Evolutionary conservation across 1,284 basidiomycete species (phyloP), one percentile per base, ranked within the genome.

Genomic region (Moesziomyces sp.): DNA sequence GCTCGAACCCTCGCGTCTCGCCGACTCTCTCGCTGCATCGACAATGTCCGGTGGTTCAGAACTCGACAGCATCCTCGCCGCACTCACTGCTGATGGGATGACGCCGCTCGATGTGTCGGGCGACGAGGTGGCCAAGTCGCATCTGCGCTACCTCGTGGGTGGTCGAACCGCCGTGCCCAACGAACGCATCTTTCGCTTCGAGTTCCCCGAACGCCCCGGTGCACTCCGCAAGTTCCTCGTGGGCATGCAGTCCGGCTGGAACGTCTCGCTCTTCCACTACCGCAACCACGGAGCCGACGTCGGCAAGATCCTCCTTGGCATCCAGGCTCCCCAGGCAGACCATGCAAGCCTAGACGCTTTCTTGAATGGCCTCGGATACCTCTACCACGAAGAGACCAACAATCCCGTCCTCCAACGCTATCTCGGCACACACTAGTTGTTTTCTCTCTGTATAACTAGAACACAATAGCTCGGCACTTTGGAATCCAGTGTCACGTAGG

Each of bases 181-280:
- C 79, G 97, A 99, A 86, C 88, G 97, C 46, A 83, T 99, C 24
- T 95, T 98, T 85, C 87, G 94, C 80, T 99, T 99, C 84, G 95
- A 96, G 83, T 99, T 99, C 84, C 97, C 97, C 3, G 97, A 99
- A 85, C 87, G 96, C 58, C 96, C 94, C 5, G 92, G 91, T 4
- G 96, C 96, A 1, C 86, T 99, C 60, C 89, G 92, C 48, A 93
- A 92, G 77, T 99, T 99, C 87, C 60, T 83, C 21, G 72, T 67
- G 24, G 75, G 91, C 4, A 85, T 99, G 54, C 91, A 91, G 52
- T 87, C 89, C 30, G 91, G 90, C 16, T 98, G 95, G 94, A 98
- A 97, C 85, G 93, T 99, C 55, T 92, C 93, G 1, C 85, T 99
- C 67, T 99, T 98, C 87, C 97, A 99, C 85, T 99, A 99, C 85